These are phyloP conservation scores for Colletotrichum sublineola DNA, from an alignment of 2,329 filamentous ascomycete species.

Conservation along the genomic window DNA sequence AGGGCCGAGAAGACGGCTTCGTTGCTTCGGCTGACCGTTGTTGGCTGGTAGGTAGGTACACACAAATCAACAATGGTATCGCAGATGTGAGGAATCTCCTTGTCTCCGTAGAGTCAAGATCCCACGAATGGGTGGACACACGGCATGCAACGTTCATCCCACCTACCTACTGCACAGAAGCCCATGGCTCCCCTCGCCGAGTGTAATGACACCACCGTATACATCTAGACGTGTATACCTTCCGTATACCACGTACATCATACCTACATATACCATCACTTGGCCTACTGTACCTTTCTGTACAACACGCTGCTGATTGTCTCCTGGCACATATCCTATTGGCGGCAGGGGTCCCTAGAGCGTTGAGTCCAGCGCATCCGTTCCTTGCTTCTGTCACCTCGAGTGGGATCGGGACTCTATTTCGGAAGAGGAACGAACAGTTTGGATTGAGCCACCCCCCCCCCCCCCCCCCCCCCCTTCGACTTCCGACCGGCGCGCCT, in stretches of 20 bases:
- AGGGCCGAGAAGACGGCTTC: slow-evolving; percentile 36
- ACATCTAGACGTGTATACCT: background rate
- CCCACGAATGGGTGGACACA: background rate
- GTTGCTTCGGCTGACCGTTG: slow-evolving; percentile 13
- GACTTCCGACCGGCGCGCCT: slow-evolving; percentile 9
- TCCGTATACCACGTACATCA: background rate
- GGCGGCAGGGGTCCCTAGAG: background rate
- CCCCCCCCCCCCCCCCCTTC: background rate
- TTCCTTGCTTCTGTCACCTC: background rate
- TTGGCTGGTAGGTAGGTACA: slow-evolving; percentile 12
- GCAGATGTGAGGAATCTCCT: slow-evolving; percentile 12
- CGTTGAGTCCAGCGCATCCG: background rate
- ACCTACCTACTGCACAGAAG: background rate
- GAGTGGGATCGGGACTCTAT: slow-evolving; percentile 3
- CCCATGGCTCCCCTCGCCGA: background rate
- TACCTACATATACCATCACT: background rate
- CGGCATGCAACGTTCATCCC: background rate
- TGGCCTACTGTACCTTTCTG: background rate
- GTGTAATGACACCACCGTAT: background rate
- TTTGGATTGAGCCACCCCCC: background rate
- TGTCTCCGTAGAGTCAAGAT: slow-evolving; percentile 8
- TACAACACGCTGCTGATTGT: background rate
- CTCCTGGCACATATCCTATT: background rate
- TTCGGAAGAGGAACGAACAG: slow-evolving; percentile 8
- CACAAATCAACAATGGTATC: slow-evolving; percentile 10